A percentile compares a stretch with the other conserved stretches of the same genome.
These are phyloP conservation scores for Arthrocladium fulminans DNA, from an alignment of 2,329 filamentous ascomycete species.

Conservation along the genomic window DNA sequence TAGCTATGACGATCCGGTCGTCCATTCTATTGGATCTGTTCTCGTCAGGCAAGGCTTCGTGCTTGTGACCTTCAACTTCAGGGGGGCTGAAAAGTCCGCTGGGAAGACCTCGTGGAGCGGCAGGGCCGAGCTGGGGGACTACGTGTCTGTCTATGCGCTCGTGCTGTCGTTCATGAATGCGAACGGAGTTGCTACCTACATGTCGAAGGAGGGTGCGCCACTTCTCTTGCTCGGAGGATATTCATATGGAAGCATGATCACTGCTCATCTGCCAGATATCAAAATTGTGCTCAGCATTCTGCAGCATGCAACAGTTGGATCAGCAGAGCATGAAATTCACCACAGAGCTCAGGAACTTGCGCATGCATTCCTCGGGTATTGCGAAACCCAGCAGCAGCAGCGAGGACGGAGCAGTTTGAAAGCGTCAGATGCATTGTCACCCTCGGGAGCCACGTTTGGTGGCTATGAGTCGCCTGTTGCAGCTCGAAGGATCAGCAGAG, in stretches of 20 bases:
- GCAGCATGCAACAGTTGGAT: constrained; percentile 42
- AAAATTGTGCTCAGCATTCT: constrained; percentile 54
- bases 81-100: constrained; percentile 65
- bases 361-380: constrained; percentile 15
- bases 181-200: constrained; percentile 8
- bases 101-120: constrained; percentile 83
- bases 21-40: constrained; percentile 55
- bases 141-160: constrained; percentile 72
- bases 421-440: neutral
- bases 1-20: constrained; percentile 70
- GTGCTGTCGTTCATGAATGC: constrained; percentile 39
- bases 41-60: constrained; percentile 64
- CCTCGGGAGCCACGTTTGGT: constrained; percentile 23
- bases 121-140: constrained; percentile 71
- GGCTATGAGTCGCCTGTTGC: constrained; percentile 40
- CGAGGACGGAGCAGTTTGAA: neutral
- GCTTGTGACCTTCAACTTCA: constrained; percentile 85
- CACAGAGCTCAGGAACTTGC: constrained; percentile 57
- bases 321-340: constrained; percentile 59
- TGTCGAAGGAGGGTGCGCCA: constrained; percentile 2
- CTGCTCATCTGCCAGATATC: constrained; percentile 57
- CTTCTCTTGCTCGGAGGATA: constrained; percentile 64
- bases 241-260: constrained; percentile 81
- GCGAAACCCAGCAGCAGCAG: constrained; percentile 10
- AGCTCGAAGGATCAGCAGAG: constrained; percentile 34